Evolutionary conservation across 768 basidiomycete species (phyloP), one percentile per base, ranked within the genome.

Genomic region (Xerocomus potaroensis): DNA sequence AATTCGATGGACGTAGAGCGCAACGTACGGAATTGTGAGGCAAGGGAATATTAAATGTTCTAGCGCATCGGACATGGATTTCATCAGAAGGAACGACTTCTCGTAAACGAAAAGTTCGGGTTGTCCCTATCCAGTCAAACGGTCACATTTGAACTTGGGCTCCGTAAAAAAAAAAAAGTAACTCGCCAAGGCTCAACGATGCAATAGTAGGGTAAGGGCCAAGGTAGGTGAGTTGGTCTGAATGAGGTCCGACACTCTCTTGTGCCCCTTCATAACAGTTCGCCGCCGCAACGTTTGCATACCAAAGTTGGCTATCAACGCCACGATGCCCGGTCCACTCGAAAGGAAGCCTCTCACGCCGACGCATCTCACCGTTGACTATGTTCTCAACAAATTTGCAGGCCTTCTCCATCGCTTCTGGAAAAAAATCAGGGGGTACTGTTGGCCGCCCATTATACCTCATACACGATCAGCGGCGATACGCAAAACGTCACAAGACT

Each of bases 161-260:
- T 10, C 9, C 8, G 26, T 36, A 22, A 33, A 31, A 33, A 39
- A 31, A 33, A 39, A 18, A 15, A 31, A 14, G 14, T 0, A 22
- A 55, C 75, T 53, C 43, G 82, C 88, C 88, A 11, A 91, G 75
- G 61, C 87, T 90, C 40, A 91, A 64, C 10, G 88, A 91, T 9
- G 89, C 89, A 54, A 91, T 91, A 0, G 89, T 91, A 5, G 87
- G 82, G 64, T 83, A 89, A 12, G 89, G 89, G 9, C 89, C 90
- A 7, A 91, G 71, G 66, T 85, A 84, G 0, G 88, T 88, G 45
- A 88, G 64, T 44, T 86, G 84, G 62, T 91, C 89, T 4, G 88
- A 83, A 61, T 91, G 90, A 58, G 78, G 83, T 0, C 90, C 89
- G 3, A 91, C 89, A 41, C 81, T 80, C 63, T 90, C 88, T 59